These are phyloP conservation scores for Collybia nuda DNA, from an alignment of 768 basidiomycete species.

Conservation along the genomic window DNA sequence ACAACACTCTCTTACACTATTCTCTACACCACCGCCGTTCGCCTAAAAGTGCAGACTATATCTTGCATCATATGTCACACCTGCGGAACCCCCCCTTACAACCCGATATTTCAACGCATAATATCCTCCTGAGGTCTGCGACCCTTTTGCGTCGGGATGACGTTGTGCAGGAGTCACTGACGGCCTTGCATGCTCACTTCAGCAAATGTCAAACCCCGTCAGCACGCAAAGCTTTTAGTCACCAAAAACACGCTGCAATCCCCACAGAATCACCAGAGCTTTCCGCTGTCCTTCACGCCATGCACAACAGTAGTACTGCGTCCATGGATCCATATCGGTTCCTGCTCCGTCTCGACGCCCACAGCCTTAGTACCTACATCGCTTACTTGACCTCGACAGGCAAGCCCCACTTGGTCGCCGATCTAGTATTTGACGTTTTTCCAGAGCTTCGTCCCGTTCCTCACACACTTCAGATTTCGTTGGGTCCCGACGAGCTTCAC, in stretches of 20 bases:
- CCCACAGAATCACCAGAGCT: too few relatives aligned
- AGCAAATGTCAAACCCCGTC: neutral
- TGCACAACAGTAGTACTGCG: conserved; percentile 6
- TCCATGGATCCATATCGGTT: conserved; percentile 4
- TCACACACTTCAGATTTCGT: conserved; percentile 24
- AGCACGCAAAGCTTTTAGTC: neutral
- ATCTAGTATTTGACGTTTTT: conserved; percentile 52
- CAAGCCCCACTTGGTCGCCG: conserved; percentile 39
- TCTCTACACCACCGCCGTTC: conserved; percentile 61
- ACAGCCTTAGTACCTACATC: conserved; percentile 54
- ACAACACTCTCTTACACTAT: conserved; percentile 68
- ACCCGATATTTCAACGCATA: conserved; percentile 53
- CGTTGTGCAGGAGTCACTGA: conserved; percentile 37
- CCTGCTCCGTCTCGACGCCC: conserved; percentile 32
- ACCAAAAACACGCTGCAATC: too few relatives aligned
- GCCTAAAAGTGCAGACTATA: conserved; percentile 38
- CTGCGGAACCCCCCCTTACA: conserved; percentile 37
- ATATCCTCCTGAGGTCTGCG: conserved; percentile 57
- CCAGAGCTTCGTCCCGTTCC: conserved; percentile 44
- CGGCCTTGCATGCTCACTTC: conserved; percentile 20
- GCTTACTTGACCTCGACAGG: conserved; percentile 50
- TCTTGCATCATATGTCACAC: conserved; percentile 57
- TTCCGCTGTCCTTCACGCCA: neutral
- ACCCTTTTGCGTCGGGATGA: conserved; percentile 47
- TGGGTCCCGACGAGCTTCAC: neutral